phyloP scores from a whole-genome alignment of 148 eudicot genomes.

The Fagopyrum esculentum region DNA sequence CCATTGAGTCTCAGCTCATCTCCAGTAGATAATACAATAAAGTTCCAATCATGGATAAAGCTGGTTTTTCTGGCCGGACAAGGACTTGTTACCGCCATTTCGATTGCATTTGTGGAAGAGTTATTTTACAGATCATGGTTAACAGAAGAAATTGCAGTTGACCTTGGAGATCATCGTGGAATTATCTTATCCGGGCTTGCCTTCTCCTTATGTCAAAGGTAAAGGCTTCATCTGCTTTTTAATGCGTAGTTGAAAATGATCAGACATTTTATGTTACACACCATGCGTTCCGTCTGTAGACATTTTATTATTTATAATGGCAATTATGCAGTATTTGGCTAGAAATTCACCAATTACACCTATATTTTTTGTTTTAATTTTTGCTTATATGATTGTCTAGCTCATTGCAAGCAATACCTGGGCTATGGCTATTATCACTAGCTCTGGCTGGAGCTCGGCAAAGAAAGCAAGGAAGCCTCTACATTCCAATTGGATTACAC shows the following conservation, averaged over 20 bases:
- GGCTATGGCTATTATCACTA: slow-evolving; percentile 70
- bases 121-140: slow-evolving; percentile 87
- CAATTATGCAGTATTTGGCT: not conserved
- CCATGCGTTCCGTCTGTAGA: not conserved
- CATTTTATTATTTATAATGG: too few relatives aligned
- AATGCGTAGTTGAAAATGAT: not conserved
- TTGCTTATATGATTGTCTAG: slow-evolving; percentile 26
- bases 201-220: slow-evolving; percentile 81
- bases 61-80: slow-evolving; percentile 39
- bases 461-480: slow-evolving; percentile 71
- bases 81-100: slow-evolving; percentile 64
- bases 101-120: slow-evolving; percentile 73
- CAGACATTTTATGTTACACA: not conserved
- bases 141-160: slow-evolving; percentile 78
- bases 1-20: slow-evolving; percentile 42
- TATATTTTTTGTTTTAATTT: not conserved
- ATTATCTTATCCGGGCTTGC: slow-evolving; percentile 70
- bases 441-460: slow-evolving; percentile 63
- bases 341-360: not conserved
- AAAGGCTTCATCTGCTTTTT: slow-evolving; percentile 14
- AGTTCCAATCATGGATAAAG: slow-evolving; percentile 44
- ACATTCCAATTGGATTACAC: slow-evolving; percentile 68
- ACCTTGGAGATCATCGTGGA: slow-evolving; percentile 74
- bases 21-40: slow-evolving; percentile 30
- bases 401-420: slow-evolving; percentile 69